These are phyloP conservation scores for Claviceps quebecensis DNA, from an alignment of 2,329 filamentous ascomycete species.

Conservation along the genomic window DNA sequence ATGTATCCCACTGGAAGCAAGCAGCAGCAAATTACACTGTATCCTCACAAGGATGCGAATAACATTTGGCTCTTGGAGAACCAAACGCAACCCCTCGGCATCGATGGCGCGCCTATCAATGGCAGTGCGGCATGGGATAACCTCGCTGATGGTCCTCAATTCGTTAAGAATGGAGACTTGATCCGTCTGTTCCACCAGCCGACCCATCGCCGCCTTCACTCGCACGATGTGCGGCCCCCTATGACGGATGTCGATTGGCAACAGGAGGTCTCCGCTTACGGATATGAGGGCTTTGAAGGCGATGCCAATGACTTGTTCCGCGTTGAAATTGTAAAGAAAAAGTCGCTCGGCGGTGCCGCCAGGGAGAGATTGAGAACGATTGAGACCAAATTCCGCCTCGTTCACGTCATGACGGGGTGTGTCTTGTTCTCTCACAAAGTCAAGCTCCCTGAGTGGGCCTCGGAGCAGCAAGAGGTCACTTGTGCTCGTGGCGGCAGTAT, in stretches of 20 bases:
- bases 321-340: conserved; percentile 81
- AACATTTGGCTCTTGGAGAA: conserved; percentile 93
- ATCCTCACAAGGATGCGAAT: conserved; percentile 98
- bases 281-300: conserved; percentile 90
- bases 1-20: conserved; percentile 98
- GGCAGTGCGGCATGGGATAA: conserved; percentile 77
- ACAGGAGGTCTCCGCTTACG: conserved; percentile 91
- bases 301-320: conserved; percentile 96
- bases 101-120: conserved; percentile 61
- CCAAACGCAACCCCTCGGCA: conserved; percentile 75
- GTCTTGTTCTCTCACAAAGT: conserved; percentile 97
- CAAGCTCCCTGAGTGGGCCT: conserved; percentile 96
- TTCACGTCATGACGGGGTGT: conserved; percentile 95
- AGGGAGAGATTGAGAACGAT: conserved; percentile 85
- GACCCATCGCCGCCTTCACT: conserved; percentile 84
- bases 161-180: conserved; percentile 66
- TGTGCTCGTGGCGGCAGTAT: conserved; percentile 83
- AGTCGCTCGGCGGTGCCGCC: conserved; percentile 65
- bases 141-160: conserved; percentile 42
- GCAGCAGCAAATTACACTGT: conserved; percentile 96
- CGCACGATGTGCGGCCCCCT: conserved; percentile 81
- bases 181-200: conserved; percentile 71
- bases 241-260: conserved; percentile 87
- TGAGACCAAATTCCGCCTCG: conserved; percentile 87
- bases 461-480: conserved; percentile 97